Percentiles rank a stretch among this genome's conserved stretches.
phyloP scores from a whole-genome alignment of 106 monocot genomes.

The Apostasia shenzhenica region DNA sequence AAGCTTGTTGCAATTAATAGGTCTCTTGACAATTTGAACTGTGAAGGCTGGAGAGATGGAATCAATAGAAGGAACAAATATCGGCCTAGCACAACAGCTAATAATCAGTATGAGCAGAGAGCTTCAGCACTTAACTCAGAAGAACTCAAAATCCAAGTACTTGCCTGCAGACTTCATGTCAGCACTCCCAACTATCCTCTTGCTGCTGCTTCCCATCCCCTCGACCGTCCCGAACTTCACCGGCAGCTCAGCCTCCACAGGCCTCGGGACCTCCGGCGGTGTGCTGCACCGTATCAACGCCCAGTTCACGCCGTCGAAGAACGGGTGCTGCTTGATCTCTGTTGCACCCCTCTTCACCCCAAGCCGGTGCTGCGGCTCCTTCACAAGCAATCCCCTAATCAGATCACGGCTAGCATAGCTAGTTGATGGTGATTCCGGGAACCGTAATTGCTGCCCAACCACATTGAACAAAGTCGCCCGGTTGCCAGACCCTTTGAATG shows the following conservation, averaged over 20 bases:
- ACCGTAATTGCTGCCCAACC: slow-evolving; percentile 15
- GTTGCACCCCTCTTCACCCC: slow-evolving; percentile 20
- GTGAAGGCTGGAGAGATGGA: too few relatives aligned
- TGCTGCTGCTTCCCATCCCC: slow-evolving; percentile 7
- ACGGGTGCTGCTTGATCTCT: slow-evolving; percentile 20
- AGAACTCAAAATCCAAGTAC: slow-evolving; percentile 24
- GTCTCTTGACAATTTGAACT: too few relatives aligned
- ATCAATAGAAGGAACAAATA: too few relatives aligned
- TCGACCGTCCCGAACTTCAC: slow-evolving; percentile 11
- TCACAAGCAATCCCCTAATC: slow-evolving; percentile 13
- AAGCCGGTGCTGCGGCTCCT: slow-evolving; percentile 19
- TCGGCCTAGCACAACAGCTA: too few relatives aligned
- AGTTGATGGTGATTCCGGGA: slow-evolving; percentile 9
- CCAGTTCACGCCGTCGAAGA: slow-evolving; percentile 20
- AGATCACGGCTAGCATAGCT: slow-evolving; percentile 6
- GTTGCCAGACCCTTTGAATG: slow-evolving; percentile 17
- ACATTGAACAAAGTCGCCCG: slow-evolving; percentile 18
- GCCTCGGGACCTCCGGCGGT: slow-evolving; percentile 16
- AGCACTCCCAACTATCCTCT: slow-evolving; percentile 13
- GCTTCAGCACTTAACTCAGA: neutral
- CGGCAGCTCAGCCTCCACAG: slow-evolving; percentile 7
- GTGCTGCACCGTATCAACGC: slow-evolving; percentile 19
- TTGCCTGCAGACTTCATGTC: slow-evolving; percentile 17
- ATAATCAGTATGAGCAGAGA: too few relatives aligned
- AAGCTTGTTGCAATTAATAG: too few relatives aligned